A percentile compares a stretch with the other conserved stretches of the same genome.
Conservation (phyloP, 805 yeast species). For the Hanseniaspora pseudoguilliermondii region DNA sequence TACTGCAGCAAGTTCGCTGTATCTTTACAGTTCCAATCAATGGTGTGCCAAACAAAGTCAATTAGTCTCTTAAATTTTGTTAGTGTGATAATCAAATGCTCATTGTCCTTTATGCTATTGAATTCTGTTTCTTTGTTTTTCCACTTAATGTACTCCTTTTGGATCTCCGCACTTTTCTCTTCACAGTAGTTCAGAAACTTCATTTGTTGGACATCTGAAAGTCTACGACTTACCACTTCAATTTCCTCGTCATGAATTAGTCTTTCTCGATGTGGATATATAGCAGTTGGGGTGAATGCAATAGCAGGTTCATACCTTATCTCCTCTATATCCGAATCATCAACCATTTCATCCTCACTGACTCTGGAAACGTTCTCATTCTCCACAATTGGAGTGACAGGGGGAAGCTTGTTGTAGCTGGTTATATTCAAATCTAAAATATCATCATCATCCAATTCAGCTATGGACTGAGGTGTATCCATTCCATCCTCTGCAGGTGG, state of each 20-base stretch:
- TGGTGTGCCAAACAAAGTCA: constrained; percentile 51
- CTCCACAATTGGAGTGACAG: constrained; percentile 4
- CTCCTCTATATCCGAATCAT: not conserved
- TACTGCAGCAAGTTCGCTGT: constrained; percentile 19
- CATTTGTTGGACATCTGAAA: constrained; percentile 42
- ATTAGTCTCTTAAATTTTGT: constrained; percentile 37
- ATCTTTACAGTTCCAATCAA: constrained; percentile 27
- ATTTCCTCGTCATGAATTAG: not conserved
- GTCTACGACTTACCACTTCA: constrained; percentile 18
- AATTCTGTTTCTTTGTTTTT: constrained; percentile 24
- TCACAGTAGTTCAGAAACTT: constrained; percentile 45
- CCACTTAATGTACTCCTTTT: constrained; percentile 37
- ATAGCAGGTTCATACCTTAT: constrained; percentile 3
- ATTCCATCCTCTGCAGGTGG: constrained; percentile 13
- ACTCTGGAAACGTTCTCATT: not conserved
- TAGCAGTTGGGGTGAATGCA: constrained; percentile 5
- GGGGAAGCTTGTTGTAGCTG: constrained; percentile 1
- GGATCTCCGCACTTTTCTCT: constrained; percentile 38
- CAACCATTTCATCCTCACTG: not conserved
- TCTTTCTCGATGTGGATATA: constrained; percentile 3
- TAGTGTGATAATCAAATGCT: constrained; percentile 27
- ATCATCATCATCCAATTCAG: constrained; percentile 13
- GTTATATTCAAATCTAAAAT: constrained; percentile 9
- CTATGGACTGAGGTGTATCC: constrained; percentile 6
- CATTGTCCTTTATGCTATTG: constrained; percentile 16